Evolutionary conservation across 345 rosid species (phyloP).

Genomic region (Alliaria petiolata): DNA sequence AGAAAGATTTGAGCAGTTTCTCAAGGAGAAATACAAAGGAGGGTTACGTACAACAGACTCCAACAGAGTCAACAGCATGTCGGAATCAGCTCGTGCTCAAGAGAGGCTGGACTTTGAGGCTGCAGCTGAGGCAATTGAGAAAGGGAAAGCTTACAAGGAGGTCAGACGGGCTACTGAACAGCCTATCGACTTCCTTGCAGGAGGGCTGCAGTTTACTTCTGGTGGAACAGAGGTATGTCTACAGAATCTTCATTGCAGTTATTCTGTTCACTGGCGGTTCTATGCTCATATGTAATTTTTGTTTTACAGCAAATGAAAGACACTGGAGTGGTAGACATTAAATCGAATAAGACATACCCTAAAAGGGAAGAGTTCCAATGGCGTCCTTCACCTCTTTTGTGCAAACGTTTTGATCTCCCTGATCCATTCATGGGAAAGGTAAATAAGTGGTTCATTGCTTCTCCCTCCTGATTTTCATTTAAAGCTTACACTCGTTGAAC

Average conservation of each 20-base stretch:
- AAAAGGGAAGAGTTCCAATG: conserved; percentile 90
- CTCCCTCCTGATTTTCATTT: neutral
- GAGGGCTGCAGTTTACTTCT: conserved; percentile 71
- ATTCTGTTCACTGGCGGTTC: conserved; percentile 14
- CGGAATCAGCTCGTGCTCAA: conserved; percentile 90
- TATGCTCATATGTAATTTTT: conserved; percentile 5
- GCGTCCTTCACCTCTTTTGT: conserved; percentile 83
- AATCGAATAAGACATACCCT: conserved; percentile 47
- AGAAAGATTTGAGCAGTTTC: conserved; percentile 89
- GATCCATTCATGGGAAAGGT: conserved; percentile 99
- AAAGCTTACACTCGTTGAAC: neutral
- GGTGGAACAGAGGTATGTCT: conserved; percentile 68
- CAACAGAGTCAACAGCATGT: conserved; percentile 55
- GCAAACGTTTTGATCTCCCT: conserved; percentile 96
- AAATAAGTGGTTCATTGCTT: conserved; percentile 10
- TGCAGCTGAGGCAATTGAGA: conserved; percentile 86
- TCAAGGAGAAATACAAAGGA: conserved; percentile 86
- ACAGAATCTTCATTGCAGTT: conserved; percentile 4
- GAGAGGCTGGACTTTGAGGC: conserved; percentile 97
- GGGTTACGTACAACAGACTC: conserved; percentile 70
- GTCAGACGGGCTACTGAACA: conserved; percentile 37
- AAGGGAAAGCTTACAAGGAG: conserved; percentile 55
- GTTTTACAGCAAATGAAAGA: conserved; percentile 53
- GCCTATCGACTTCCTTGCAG: conserved; percentile 49
- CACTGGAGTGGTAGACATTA: conserved; percentile 45